phyloP scores from a whole-genome alignment of 2,329 filamentous ascomycete genomes.

The Colletotrichum kahawae region DNA sequence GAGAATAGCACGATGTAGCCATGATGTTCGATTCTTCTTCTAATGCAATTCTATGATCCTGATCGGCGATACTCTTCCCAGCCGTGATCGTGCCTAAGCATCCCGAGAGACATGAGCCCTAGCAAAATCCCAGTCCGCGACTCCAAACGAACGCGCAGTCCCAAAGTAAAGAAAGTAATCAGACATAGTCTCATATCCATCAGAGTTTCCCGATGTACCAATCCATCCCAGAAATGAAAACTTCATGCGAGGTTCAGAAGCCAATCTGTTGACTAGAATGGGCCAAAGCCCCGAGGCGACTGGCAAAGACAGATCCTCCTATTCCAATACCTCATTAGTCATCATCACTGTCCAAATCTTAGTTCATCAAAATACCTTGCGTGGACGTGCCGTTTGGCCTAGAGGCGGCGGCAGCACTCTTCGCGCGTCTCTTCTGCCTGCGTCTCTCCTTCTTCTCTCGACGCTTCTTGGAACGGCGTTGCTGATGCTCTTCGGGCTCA shows the following conservation, averaged over 20 bases:
- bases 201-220: neutral
- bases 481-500: neutral
- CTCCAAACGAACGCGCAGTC: neutral
- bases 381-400: neutral
- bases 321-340: neutral
- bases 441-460: neutral
- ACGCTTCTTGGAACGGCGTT: neutral
- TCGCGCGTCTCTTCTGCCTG: neutral
- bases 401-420: neutral
- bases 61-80: fast-evolving
- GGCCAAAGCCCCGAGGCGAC: neutral
- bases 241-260: neutral
- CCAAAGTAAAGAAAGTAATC: fast-evolving
- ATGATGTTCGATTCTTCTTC: neutral
- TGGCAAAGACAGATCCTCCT: neutral
- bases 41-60: neutral
- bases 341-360: neutral
- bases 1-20: neutral
- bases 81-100: fast-evolving
- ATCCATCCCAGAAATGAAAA: neutral
- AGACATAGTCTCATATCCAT: fast-evolving
- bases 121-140: neutral
- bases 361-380: neutral
- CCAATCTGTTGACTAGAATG: neutral
- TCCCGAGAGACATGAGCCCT: neutral